These are phyloP conservation scores for Leptographium galeiforme DNA, from an alignment of 2,329 filamentous ascomycete species.

Conservation along the genomic window DNA sequence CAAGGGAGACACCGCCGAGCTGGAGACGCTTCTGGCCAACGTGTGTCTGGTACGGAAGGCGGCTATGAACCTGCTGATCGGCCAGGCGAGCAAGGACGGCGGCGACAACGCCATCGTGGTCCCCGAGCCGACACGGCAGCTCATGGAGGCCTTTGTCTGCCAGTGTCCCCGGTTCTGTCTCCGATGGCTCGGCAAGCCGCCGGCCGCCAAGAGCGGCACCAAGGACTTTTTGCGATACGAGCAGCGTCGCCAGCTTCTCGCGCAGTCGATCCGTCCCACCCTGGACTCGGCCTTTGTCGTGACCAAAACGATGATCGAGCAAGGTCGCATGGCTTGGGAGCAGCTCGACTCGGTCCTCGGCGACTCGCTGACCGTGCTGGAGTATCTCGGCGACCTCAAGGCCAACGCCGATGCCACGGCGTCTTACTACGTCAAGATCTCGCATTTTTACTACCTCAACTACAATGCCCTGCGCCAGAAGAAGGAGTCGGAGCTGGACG, in stretches of 20 bases:
- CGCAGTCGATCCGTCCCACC: slow-evolving; percentile 38
- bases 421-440: slow-evolving; percentile 50
- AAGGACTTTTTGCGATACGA: slow-evolving; percentile 50
- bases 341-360: slow-evolving; percentile 41
- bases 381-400: slow-evolving; percentile 31
- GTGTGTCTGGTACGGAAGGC: slow-evolving; percentile 42
- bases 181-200: slow-evolving; percentile 48
- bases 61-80: slow-evolving; percentile 32
- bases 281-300: slow-evolving; percentile 49
- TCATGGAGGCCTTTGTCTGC: slow-evolving; percentile 43
- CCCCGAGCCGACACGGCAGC: slow-evolving; percentile 14
- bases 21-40: slow-evolving; percentile 47
- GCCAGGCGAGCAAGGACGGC: neutral
- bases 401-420: slow-evolving; percentile 14
- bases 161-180: slow-evolving; percentile 46
- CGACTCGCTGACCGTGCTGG: slow-evolving; percentile 40
- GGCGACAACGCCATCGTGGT: neutral
- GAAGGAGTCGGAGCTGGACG: slow-evolving; percentile 18
- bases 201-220: slow-evolving; percentile 33
- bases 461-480: slow-evolving; percentile 38
- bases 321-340: slow-evolving; percentile 36
- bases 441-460: slow-evolving; percentile 57
- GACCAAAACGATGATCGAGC: slow-evolving; percentile 37
- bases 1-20: slow-evolving; percentile 43
- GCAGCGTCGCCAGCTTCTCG: slow-evolving; percentile 39